These are phyloP conservation scores for Cajanus cajan DNA, from an alignment of 306 rosid genomes.

Conservation along the genomic window DNA sequence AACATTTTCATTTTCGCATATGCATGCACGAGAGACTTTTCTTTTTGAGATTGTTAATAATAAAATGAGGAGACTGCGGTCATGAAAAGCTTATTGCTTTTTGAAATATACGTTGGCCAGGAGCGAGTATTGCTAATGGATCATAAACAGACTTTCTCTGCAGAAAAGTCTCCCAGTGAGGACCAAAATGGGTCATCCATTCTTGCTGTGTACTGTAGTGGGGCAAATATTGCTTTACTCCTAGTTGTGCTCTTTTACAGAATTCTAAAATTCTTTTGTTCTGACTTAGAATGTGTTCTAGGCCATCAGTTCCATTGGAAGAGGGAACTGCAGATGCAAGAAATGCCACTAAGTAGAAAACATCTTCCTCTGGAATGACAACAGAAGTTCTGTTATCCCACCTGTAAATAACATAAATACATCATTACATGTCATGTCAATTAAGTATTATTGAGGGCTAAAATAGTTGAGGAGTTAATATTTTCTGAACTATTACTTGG, in stretches of 20 bases:
- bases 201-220: conserved; percentile 70
- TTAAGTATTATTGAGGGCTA: conserved; percentile 18
- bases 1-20: conserved; percentile 16
- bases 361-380: conserved; percentile 80
- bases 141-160: conserved; percentile 78
- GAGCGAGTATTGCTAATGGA: conserved; percentile 87
- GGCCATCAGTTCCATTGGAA: conserved; percentile 73
- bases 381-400: conserved; percentile 77
- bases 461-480: neutral
- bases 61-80: neutral
- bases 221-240: conserved; percentile 87
- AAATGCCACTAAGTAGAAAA: conserved; percentile 86
- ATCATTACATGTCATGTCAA: conserved; percentile 34
- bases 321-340: conserved; percentile 82
- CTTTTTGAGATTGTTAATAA: neutral
- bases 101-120: conserved; percentile 92
- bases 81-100: conserved; percentile 61
- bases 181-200: conserved; percentile 92
- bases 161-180: conserved; percentile 67
- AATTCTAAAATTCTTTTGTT: conserved; percentile 79
- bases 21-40: neutral
- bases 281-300: conserved; percentile 76
- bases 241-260: conserved; percentile 70
- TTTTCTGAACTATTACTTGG: conserved; percentile 46
- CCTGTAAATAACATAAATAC: conserved; percentile 51